Evolutionary conservation across 331 rosid genomes (phyloP).

Genomic region (Cydonia oblonga): DNA sequence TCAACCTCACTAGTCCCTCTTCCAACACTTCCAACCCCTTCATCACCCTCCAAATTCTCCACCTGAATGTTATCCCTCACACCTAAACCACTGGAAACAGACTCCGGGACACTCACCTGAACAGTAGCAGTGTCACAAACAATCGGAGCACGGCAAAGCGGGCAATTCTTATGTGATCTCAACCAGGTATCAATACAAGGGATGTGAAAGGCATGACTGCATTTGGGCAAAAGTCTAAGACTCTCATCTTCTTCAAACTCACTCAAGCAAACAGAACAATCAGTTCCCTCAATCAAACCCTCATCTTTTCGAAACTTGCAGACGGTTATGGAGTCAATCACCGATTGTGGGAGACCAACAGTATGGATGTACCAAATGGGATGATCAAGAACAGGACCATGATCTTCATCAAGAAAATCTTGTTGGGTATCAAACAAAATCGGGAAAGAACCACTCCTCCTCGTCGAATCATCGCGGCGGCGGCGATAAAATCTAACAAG

Average conservation of each 20-base stretch:
- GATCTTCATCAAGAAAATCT: constrained; percentile 31
- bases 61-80: constrained; percentile 7
- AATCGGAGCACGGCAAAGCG: constrained; percentile 70
- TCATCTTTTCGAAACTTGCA: constrained; percentile 43
- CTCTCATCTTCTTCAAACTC: constrained; percentile 64
- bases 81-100: constrained; percentile 5
- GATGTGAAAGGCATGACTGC: constrained; percentile 70
- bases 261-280: constrained; percentile 68
- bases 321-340: constrained; percentile 53
- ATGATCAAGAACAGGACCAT: constrained; percentile 17
- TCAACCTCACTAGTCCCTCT: constrained; percentile 16
- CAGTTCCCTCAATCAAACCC: constrained; percentile 55
- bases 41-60: constrained; percentile 16
- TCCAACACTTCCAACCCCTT: constrained; percentile 1
- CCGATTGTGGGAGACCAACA: constrained; percentile 42
- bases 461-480: not conserved
- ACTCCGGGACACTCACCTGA: constrained; percentile 8
- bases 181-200: constrained; percentile 80
- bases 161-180: constrained; percentile 58
- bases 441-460: constrained; percentile 3
- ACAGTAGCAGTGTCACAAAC: constrained; percentile 5
- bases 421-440: constrained; percentile 26
- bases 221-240: constrained; percentile 62
- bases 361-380: constrained; percentile 51
- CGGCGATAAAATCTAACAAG: constrained; percentile 7